phyloP scores from a whole-genome alignment of 768 basidiomycete species.

The Lactarius hatsudake region DNA sequence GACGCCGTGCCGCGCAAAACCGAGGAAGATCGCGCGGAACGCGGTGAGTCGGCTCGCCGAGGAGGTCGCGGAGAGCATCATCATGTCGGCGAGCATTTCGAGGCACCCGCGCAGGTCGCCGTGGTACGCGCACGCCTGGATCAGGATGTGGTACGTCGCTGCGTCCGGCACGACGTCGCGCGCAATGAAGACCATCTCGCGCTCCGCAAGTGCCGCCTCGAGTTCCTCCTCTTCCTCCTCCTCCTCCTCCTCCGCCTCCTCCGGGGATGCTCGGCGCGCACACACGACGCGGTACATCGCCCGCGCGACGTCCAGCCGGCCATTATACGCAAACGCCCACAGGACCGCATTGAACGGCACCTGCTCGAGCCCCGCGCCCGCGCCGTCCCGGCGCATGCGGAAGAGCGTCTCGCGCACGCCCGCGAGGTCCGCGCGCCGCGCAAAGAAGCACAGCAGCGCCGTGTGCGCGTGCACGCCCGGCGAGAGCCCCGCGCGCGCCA shows the following conservation, averaged over 20 bases:
- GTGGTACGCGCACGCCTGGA: slow-evolving; percentile 69
- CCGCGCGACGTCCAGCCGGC: slow-evolving; percentile 52
- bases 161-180: slow-evolving; percentile 51
- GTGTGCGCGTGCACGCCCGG: slow-evolving; percentile 66
- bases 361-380: slow-evolving; percentile 47
- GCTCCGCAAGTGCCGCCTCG: slow-evolving; percentile 40
- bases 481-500: slow-evolving; percentile 50
- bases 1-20: slow-evolving; percentile 61
- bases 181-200: slow-evolving; percentile 45
- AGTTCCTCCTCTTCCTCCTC: slow-evolving; percentile 37
- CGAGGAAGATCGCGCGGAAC: slow-evolving; percentile 73
- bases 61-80: slow-evolving; percentile 42
- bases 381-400: slow-evolving; percentile 43
- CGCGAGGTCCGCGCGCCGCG: slow-evolving; percentile 43
- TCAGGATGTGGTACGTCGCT: slow-evolving; percentile 63
- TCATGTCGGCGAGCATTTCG: slow-evolving; percentile 64
- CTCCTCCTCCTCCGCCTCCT: slow-evolving; percentile 34
- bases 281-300: slow-evolving; percentile 56
- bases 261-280: not conserved
- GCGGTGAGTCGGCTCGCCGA: slow-evolving; percentile 38
- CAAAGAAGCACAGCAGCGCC: slow-evolving; percentile 55
- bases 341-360: slow-evolving; percentile 70
- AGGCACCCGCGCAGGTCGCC: slow-evolving; percentile 61
- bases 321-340: slow-evolving; percentile 60
- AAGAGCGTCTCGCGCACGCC: slow-evolving; percentile 55